A percentile compares a stretch with the other conserved stretches of the same genome.
Conservation (phyloP, 305 asterid species). For the Plantago coronopus region DNA sequence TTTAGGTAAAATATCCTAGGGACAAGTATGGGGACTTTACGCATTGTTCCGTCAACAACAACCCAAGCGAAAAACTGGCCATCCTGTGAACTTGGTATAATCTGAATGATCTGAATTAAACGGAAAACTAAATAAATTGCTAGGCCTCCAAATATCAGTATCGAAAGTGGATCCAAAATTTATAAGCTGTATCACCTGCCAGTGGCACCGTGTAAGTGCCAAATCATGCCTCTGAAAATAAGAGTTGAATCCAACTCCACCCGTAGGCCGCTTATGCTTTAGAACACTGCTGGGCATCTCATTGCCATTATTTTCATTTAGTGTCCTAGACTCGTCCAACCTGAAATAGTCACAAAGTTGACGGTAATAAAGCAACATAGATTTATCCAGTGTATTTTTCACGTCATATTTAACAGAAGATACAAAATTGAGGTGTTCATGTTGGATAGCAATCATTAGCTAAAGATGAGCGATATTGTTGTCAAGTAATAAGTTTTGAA, state of each 20-base stretch:
- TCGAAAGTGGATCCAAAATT: slow-evolving; percentile 17
- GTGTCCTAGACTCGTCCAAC: slow-evolving; percentile 44
- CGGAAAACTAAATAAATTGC: background rate
- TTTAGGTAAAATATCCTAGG: slow-evolving; percentile 92
- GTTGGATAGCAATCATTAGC: slow-evolving; percentile 17
- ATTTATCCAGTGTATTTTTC: slow-evolving; percentile 9
- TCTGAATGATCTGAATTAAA: slow-evolving; percentile 75
- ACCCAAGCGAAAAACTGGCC: slow-evolving; percentile 95
- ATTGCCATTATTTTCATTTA: slow-evolving; percentile 36
- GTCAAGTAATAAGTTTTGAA: background rate
- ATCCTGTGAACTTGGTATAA: slow-evolving; percentile 59
- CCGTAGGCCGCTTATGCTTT: slow-evolving; percentile 45
- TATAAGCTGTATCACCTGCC: slow-evolving; percentile 75
- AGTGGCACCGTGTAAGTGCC: slow-evolving; percentile 73
- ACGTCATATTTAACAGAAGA: slow-evolving; percentile 1
- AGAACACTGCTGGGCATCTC: slow-evolving; percentile 35
- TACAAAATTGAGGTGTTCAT: slow-evolving; percentile 5
- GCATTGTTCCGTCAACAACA: slow-evolving; percentile 83
- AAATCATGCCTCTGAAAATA: slow-evolving; percentile 80
- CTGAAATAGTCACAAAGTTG: slow-evolving; percentile 32
- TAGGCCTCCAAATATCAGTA: background rate
- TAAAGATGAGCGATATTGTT: background rate
- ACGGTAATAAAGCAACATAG: slow-evolving; percentile 17
- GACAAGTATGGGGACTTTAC: slow-evolving; percentile 63
- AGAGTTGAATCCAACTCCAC: slow-evolving; percentile 64